Base-by-base conservation (phyloP, 176 grass and related monocot genomes). In the Oryza meyeriana region DNA sequence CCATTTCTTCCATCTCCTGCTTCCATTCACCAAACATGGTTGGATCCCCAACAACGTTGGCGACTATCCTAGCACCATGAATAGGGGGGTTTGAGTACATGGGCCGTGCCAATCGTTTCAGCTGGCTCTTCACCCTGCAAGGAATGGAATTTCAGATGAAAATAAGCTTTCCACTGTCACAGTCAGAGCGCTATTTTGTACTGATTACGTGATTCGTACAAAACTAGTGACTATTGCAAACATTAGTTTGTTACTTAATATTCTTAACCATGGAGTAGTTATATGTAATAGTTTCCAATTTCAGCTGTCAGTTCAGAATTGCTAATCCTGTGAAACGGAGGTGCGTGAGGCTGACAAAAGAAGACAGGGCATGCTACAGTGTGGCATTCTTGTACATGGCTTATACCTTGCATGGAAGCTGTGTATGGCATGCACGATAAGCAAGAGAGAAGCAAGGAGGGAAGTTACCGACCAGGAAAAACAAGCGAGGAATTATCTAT, bases 61-160 rank as follows among this genome's bases (percentile, higher is more conserved):
- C 92, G 18, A 98, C 95, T 77, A 98, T 93, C 64, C 80, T 89
- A 41, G 95, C 95, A 75, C 95, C 95, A 7, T 98, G 95, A 76
- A 90, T 81, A 74, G 93, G 96, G 64, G 95, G 92, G 75, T 98
- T 98, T 0, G 92, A 95, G 79, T 98, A 98, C 95, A 98, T 98
- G 20, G 92, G 95, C 1, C 92, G 90, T 17, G 95, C 95, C 77
- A 98, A 41, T 47, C 95, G 86, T 88, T 98, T 98, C 84, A 98
- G 86, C 79, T 98, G 92, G 86, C 95, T 98, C 87, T 98, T 98
- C 80, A 93, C 92, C 89, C 92, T 98, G 79, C 17, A 83, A 83
- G 22, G 22, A 76, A 76, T 61, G 17, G 36, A 10, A 61, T 69
- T 11, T 3, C 27, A 26, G 14, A 36, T 2, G 4, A 61, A 61